These are phyloP conservation scores for Neurospora sp. DNA, from an alignment of 495 filamentous ascomycete genomes.

Conservation along the genomic window DNA sequence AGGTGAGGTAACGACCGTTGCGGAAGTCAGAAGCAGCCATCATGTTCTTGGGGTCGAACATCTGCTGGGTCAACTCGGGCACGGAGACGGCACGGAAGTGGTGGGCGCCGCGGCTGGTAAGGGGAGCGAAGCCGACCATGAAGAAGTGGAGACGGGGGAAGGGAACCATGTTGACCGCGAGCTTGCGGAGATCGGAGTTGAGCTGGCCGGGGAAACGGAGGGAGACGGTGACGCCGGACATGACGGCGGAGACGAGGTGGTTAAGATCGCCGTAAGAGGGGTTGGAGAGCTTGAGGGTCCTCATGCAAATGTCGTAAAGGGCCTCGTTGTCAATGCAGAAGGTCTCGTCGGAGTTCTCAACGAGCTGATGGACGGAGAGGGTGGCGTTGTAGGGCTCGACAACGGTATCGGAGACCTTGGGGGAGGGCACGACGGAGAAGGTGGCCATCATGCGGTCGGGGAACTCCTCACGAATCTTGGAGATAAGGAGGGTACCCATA, in stretches of 20 bases:
- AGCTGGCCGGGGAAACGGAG: conserved; percentile 99
- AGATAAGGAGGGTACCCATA: conserved; percentile 99
- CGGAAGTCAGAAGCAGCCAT: conserved; percentile 99
- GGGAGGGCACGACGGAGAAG: conserved; percentile 98
- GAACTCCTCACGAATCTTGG: conserved; percentile 99
- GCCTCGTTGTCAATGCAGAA: conserved; percentile 99
- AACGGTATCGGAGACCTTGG: conserved; percentile 99
- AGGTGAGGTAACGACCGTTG: conserved; percentile 98
- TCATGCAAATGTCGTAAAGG: conserved; percentile 99
- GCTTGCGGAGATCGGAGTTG: conserved; percentile 98
- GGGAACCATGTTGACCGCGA: conserved; percentile 99
- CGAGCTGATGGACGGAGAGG: conserved; percentile 96
- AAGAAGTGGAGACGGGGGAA: conserved; percentile 99
- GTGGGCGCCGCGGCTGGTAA: conserved; percentile 90
- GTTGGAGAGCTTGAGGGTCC: conserved; percentile 95
- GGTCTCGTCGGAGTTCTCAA: conserved; percentile 99
- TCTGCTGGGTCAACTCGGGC: conserved; percentile 98
- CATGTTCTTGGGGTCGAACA: conserved; percentile 99
- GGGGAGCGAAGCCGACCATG: conserved; percentile 99
- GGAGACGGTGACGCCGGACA: conserved; percentile 98
- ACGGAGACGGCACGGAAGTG: conserved; percentile 96
- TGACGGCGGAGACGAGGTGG: conserved; percentile 98
- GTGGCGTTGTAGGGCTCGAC: conserved; percentile 99
- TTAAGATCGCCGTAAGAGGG: conserved; percentile 99
- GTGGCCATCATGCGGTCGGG: conserved; percentile 99